Conservation (phyloP, 495 filamentous ascomycete genomes). For the Chaetomium tenue region DNA sequence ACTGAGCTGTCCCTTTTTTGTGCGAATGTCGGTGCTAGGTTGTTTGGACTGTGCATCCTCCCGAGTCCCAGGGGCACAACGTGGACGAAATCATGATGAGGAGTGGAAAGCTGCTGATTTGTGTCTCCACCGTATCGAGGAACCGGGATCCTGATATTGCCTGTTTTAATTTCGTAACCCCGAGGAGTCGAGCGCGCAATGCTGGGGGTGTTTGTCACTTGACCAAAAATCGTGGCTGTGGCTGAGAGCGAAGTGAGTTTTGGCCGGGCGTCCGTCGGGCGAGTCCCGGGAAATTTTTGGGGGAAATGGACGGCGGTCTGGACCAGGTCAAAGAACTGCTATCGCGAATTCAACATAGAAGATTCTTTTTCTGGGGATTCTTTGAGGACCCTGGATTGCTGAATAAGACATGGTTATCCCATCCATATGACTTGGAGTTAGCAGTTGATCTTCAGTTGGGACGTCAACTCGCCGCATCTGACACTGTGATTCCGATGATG, state of each 20-base stretch:
- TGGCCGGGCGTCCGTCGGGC: background rate
- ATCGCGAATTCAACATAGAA: background rate
- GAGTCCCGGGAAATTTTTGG: background rate
- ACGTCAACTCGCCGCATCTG: background rate
- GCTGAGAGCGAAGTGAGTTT: background rate
- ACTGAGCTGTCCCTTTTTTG: no score
- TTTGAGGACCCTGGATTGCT: background rate
- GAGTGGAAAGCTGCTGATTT: background rate
- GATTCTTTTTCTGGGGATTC: background rate
- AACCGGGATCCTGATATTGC: conserved; percentile 15
- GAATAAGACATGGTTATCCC: background rate
- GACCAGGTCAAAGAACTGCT: background rate
- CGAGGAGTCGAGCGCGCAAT: conserved; percentile 1
- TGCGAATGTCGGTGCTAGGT: no score
- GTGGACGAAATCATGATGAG: background rate
- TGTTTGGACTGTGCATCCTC: no score
- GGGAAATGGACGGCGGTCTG: conserved; percentile 1
- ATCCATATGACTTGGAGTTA: background rate
- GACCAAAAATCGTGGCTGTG: conserved; percentile 13
- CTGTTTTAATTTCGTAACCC: conserved; percentile 12
- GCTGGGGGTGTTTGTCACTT: conserved; percentile 17
- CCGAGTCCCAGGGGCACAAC: background rate
- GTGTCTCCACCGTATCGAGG: background rate
- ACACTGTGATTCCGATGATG: conserved; percentile 7
- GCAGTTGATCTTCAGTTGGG: background rate